Base-by-base conservation (phyloP, 169 alveolate species). In the Plasmodium gonderi region DNA sequence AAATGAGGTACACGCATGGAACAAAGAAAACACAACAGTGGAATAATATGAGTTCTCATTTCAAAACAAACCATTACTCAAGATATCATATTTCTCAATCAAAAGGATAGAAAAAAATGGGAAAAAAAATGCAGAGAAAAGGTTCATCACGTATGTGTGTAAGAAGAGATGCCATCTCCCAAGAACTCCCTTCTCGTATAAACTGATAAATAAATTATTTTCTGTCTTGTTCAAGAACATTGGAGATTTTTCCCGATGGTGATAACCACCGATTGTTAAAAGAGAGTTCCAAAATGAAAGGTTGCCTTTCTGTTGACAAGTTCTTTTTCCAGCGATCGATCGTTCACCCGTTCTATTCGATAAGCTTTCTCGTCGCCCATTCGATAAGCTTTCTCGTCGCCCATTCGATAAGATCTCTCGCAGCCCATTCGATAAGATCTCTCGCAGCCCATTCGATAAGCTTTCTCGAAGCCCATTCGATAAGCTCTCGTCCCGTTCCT, bases 51-150 rank as follows among this genome's bases (percentile, higher is more conserved):
- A 12, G 2, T 40, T 4, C 14, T 38, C 9, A 38, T 38, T 1
- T 33, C 2, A 11, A 31, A 38, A 64, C 91, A 9, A 8, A 80
- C 91, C 91, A 38, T 26, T 26, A 26, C 65, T 36, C 12, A 80
- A 12, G 2, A 80, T 3, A 17, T 29, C 38, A 64, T 33, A 80
- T 54, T 80, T 80, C 9, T 2, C 20, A 33, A 17, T 26, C 91
- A 80, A 23, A 3, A 80, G 91, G 65, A 75, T 38, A 4, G 79
- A 80, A 26, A 80, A 40, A 31, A 80, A 54, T 7, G 91, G 91
- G 12, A 80, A 54, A 64, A 80, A 80, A 80, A 64, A 80, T 14
- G 47, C 40, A 6, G 44, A 26, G 33, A 80, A 80, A n/a, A 80
- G 12, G 78, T 80, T 80, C 6, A 11, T 17, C 1, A 65, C 14